These are phyloP conservation scores for Nigrograna mackinnonii DNA, from an alignment of 2,329 filamentous ascomycete genomes.

Conservation along the genomic window DNA sequence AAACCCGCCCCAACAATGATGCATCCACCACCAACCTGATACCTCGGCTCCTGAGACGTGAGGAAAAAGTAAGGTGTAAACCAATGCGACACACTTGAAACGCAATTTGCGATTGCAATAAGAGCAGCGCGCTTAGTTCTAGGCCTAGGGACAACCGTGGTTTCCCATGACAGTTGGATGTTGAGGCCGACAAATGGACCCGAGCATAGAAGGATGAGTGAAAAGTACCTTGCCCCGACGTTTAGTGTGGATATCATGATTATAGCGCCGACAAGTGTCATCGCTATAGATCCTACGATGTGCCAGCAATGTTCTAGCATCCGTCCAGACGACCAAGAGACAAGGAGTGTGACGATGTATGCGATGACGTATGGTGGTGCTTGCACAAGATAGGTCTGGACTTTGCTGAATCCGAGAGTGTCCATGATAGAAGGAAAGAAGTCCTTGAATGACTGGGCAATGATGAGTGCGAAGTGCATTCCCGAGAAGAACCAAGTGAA, in stretches of 20 bases:
- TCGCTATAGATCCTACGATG: constrained; percentile 14
- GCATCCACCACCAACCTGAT: constrained; percentile 1
- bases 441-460: constrained; percentile 25
- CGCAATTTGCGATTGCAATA: constrained; percentile 44
- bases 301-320: constrained; percentile 21
- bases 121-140: constrained; percentile 43
- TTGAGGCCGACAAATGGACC: constrained; percentile 42
- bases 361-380: constrained; percentile 38
- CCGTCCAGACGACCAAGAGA: constrained; percentile 19
- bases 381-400: constrained; percentile 40
- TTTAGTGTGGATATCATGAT: constrained; percentile 23
- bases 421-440: constrained; percentile 22
- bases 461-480: constrained; percentile 38
- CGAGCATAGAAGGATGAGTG: constrained; percentile 16
- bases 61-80: constrained; percentile 1
- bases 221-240: constrained; percentile 22
- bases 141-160: constrained; percentile 41
- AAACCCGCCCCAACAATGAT: neutral
- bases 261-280: constrained; percentile 10
- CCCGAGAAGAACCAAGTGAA: constrained; percentile 41
- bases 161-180: constrained; percentile 45
- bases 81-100: constrained; percentile 8
- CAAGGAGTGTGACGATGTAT: constrained; percentile 14
- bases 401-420: constrained; percentile 1
- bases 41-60: neutral